Evolutionary conservation across 2,329 filamentous ascomycete genomes (phyloP), one percentile per base, ranked within the genome.

Genomic region (Rhynchosporium secalis): DNA sequence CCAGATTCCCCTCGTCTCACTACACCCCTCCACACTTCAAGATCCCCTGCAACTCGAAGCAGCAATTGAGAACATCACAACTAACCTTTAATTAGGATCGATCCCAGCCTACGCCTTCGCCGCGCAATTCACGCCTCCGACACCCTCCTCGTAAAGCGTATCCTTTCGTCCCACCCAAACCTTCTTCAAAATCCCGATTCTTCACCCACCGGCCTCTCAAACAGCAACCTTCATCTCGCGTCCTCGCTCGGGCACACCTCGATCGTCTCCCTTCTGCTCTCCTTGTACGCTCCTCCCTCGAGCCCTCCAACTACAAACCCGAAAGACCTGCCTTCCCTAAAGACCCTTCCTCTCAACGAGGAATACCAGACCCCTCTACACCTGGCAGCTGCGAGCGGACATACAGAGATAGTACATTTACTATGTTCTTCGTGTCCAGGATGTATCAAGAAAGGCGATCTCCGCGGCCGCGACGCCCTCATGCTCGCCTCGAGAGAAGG

Each of bases 191-290:
- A 96, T 72, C 91, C 92, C 2, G 91, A 96, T 75, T 83, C 85
- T 69, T 84, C 86, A 3, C 68, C 71, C 26, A 72, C 76, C 8
- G 85, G 83, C 56, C 86, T 91, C 68, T 90, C 89, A 74, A 95
- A 96, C 78, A 94, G 91, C 2, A 92, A 86, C 66, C 82, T 96
- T 45, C 92, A 96, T 75, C 82, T 96, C 2, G 90, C 92, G 48
- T 89, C 90, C 10, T 85, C 84, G 7, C 80, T 92, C 61, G 92
- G 91, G 58, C 84, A 88, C 72, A 79, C 85, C 7, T 78, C 86
- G 52, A 88, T 95, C 69, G 88, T 85, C 73, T 81, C 84, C 69
- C 82, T 87, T 59, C 85, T 96, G 33, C 80, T 96, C 65, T 79
- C 83, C n/a, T 80, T 85, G 4, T 90, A 89, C 61, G 92, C 96